Evolutionary conservation across 192 early-diverging fungal species (phyloP).

Genomic region (Spizellomyces punctatus): DNA sequence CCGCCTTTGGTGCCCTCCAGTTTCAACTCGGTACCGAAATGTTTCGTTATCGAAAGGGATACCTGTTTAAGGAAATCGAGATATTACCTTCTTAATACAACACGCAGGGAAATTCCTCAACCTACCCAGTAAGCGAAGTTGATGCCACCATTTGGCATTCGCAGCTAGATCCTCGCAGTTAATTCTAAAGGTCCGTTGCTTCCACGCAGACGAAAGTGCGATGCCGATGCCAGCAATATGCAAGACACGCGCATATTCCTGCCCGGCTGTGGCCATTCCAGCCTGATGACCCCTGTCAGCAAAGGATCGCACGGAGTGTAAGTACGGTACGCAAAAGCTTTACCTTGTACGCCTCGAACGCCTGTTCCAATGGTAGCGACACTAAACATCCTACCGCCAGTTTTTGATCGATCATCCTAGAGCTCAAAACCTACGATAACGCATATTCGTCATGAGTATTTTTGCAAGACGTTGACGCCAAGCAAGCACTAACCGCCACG

Average conservation of each 20-base stretch:
- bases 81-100: background rate
- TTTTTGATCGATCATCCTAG: conserved; percentile 44
- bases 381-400: conserved; percentile 48
- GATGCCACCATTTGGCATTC: conserved; percentile 69
- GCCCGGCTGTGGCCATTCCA: conserved; percentile 38
- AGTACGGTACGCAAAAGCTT: too few species aligned
- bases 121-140: conserved; percentile 53
- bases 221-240: conserved; percentile 61
- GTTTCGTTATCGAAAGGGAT: conserved; percentile 61
- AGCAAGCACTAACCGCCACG: background rate
- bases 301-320: background rate
- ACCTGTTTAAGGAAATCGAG: conserved; percentile 8
- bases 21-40: conserved; percentile 47
- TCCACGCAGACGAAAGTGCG: conserved; percentile 62
- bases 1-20: conserved; percentile 50
- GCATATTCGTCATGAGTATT: too few species aligned
- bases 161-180: conserved; percentile 58
- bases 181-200: conserved; percentile 64
- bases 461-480: too few species aligned
- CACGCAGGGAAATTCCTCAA: conserved; percentile 20
- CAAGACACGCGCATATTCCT: conserved; percentile 46
- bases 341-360: conserved; percentile 44
- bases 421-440: conserved; percentile 17
- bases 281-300: conserved; percentile 7
- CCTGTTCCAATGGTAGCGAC: conserved; percentile 32